These are phyloP conservation scores for Leccinum uliginosum DNA, from an alignment of 768 basidiomycete genomes.

Conservation along the genomic window DNA sequence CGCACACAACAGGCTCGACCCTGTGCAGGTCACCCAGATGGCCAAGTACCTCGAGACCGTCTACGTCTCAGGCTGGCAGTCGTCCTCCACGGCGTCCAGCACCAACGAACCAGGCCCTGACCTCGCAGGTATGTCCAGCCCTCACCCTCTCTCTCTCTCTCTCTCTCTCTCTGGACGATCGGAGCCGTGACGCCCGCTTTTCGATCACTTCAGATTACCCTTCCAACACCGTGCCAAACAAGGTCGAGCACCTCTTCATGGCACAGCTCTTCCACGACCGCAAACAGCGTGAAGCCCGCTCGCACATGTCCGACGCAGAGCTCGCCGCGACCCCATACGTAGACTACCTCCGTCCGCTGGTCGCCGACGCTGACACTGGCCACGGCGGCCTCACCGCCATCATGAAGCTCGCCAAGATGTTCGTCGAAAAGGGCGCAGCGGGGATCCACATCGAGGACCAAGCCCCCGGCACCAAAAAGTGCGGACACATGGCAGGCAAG, in stretches of 20 bases:
- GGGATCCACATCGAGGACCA: conserved; percentile 99
- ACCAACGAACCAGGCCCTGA: conserved; percentile 98
- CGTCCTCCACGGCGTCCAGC: conserved; percentile 88
- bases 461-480: conserved; percentile 96
- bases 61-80: conserved; percentile 97
- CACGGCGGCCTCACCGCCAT: conserved; percentile 97
- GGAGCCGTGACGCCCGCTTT: background rate
- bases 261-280: conserved; percentile 99
- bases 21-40: conserved; percentile 98
- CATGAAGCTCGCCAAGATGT: conserved; percentile 98
- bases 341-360: conserved; percentile 90
- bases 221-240: conserved; percentile 97
- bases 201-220: conserved; percentile 70
- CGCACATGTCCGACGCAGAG: conserved; percentile 63
- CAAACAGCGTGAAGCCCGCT: conserved; percentile 84
- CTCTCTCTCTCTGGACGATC: background rate
- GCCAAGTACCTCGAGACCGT: conserved; percentile 97
- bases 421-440: conserved; percentile 97
- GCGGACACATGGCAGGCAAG: conserved; percentile 91
- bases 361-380: conserved; percentile 98
- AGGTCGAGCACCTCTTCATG: conserved; percentile 97
- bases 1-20: conserved; percentile 72
- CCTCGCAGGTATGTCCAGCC: conserved; percentile 69
- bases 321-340: conserved; percentile 65
- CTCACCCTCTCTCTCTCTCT: background rate